Conservation (phyloP, 148 eudicot species). For the Polygonum aviculare region DNA sequence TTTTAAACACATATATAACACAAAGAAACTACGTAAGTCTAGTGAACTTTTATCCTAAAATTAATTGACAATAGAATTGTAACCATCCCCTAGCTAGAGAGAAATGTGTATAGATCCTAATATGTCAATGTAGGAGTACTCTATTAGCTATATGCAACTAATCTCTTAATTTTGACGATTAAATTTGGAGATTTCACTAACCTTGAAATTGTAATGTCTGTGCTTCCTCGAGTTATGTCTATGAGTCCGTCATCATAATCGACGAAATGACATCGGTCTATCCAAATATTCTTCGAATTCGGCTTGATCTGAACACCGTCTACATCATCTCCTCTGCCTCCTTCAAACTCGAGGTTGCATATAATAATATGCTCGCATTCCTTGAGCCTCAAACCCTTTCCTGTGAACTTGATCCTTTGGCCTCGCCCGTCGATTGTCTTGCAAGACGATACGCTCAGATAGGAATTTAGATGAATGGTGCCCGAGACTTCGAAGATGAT, state of each 20-base stretch:
- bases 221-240: slow-evolving; percentile 76
- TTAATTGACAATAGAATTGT: too few relatives aligned
- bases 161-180: too few relatives aligned
- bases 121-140: too few relatives aligned
- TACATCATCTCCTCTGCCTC: slow-evolving; percentile 78
- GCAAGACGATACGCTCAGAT: slow-evolving; percentile 61
- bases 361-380: slow-evolving; percentile 89
- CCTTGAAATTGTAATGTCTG: slow-evolving; percentile 89
- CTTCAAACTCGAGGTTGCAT: slow-evolving; percentile 82
- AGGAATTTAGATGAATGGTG: slow-evolving; percentile 58
- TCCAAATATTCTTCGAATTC: slow-evolving; percentile 84
- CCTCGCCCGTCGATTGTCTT: slow-evolving; percentile 96
- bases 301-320: slow-evolving; percentile 96
- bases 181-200: slow-evolving; percentile 12
- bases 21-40: too few relatives aligned
- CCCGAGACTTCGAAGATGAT: slow-evolving; percentile 86
- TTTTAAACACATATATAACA: neutral
- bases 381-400: slow-evolving; percentile 74
- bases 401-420: slow-evolving; percentile 57
- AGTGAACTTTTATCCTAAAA: too few relatives aligned
- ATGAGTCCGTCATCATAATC: slow-evolving; percentile 88
- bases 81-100: too few relatives aligned
- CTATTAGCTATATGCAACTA: too few relatives aligned
- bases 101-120: too few relatives aligned
- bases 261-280: slow-evolving; percentile 71